Base-by-base conservation (phyloP, 148 eudicot genomes). In the Camellia granthamiana region DNA sequence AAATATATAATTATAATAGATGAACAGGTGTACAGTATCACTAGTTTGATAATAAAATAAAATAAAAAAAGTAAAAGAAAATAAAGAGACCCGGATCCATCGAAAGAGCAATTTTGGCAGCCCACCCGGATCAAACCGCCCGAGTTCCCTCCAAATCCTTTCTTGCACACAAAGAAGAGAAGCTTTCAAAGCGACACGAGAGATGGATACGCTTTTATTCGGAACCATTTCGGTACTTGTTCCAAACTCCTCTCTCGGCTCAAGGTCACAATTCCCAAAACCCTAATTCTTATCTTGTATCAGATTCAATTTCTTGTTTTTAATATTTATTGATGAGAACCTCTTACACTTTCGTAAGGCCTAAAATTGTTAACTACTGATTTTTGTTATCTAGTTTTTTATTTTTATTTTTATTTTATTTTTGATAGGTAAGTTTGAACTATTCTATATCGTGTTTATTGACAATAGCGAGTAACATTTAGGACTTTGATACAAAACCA, bases 181-280 rank as follows among this genome's bases (percentile, higher is more conserved):
- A 30, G 38, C 38, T 30, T 30, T 30, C 38, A 30, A 30, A 1
- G 38, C 38, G 38, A 78, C 30, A 84, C 4, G 87, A 55, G 98
- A 89, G 81, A 83, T 90, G 90, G 93, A 84, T 95, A 96, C 14
- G 90, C 93, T 18, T 83, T 87, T 15, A 59, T 83, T 1, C 91
- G 95, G 58, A 90, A 87, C 47, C 93, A 92, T 86, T 89, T 88
- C 79, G 92, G 91, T 65, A 78, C 85, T 5, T 85, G 81, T 51
- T 76, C 80, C 54, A 84, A 75, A 38, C 92, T 90, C 51, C 91
- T 94, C 58, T 89, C 92, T 54, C 94, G 91, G 70, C 95, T 94
- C 46, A 75, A 75, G 78, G 78, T 75, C 59, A 75, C 66, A 5
- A 75, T 42, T 59, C 41, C 51, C 54, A 42, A 58, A 43, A 60